Percentiles rank a stretch among this genome's conserved stretches.
Conservation (phyloP, 2,329 filamentous ascomycete species). For the Diplodia seriata region DNA sequence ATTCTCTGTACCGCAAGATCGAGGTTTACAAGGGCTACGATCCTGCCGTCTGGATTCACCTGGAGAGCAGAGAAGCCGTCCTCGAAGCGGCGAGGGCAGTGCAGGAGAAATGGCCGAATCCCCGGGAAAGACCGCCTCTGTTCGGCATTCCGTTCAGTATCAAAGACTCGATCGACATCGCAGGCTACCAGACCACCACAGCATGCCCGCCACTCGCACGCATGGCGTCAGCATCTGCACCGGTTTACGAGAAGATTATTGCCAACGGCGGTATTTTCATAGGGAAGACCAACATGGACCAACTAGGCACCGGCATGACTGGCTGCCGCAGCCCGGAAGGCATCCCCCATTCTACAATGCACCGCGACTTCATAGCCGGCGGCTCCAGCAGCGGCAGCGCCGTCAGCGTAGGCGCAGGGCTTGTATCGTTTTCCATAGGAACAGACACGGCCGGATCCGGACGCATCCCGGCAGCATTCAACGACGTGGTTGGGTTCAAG, state of each 20-base stretch:
- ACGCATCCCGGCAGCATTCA: constrained; percentile 53
- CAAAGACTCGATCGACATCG: constrained; percentile 64
- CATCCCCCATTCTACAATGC: constrained; percentile 60
- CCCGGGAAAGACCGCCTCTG: constrained; percentile 55
- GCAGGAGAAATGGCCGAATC: constrained; percentile 49
- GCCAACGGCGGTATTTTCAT: constrained; percentile 63
- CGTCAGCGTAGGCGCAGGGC: constrained; percentile 60
- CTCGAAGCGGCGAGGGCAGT: constrained; percentile 53
- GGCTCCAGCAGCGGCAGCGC: constrained; percentile 65
- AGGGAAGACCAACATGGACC: constrained; percentile 68
- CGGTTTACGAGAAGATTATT: constrained; percentile 59
- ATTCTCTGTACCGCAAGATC: constrained; percentile 56
- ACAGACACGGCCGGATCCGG: constrained; percentile 64
- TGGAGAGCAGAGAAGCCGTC: constrained; percentile 49
- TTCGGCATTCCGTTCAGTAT: constrained; percentile 65
- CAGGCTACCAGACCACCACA: constrained; percentile 58
- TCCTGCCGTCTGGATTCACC: constrained; percentile 60
- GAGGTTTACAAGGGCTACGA: constrained; percentile 57
- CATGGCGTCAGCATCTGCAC: constrained; percentile 56
- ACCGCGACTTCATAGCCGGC: constrained; percentile 59
- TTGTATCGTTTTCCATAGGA: constrained; percentile 63
- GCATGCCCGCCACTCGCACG: constrained; percentile 60
- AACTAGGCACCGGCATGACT: constrained; percentile 67
- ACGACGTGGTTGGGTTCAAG: constrained; percentile 37
- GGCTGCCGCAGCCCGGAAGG: constrained; percentile 67